Percentiles rank a stretch among this genome's conserved stretches.
Conservation (phyloP, 2,329 filamentous ascomycete species). For the Penicillium sumatraense region DNA sequence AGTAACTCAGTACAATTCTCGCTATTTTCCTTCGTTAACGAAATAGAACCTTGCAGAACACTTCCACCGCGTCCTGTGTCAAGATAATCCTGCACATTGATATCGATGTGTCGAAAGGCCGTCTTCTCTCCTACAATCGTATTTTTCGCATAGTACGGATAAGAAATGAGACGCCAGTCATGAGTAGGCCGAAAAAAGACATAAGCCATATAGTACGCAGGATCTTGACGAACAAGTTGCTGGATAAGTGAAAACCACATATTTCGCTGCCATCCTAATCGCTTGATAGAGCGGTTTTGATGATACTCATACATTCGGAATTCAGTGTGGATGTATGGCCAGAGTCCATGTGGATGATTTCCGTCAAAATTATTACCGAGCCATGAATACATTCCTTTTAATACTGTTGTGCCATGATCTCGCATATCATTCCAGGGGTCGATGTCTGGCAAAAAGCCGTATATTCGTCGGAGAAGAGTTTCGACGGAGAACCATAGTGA, state of each 20-base stretch:
- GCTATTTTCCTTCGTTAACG: neutral
- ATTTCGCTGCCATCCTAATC: neutral
- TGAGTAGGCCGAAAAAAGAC: neutral
- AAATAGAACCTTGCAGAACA: neutral
- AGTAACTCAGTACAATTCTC: neutral
- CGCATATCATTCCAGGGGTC: too few relatives aligned
- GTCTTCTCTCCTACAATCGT: neutral
- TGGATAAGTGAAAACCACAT: neutral
- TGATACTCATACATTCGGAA: too few relatives aligned
- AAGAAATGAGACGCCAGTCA: neutral
- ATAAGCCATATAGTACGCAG: neutral
- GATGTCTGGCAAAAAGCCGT: too few relatives aligned
- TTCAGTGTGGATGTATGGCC: too few relatives aligned
- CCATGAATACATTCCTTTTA: too few relatives aligned
- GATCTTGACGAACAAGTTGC: neutral
- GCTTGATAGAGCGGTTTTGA: too few relatives aligned
- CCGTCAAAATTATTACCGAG: too few relatives aligned
- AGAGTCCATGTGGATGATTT: too few relatives aligned
- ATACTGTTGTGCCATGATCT: too few relatives aligned
- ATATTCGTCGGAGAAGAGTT: too few relatives aligned
- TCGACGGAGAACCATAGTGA: too few relatives aligned
- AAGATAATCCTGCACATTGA: neutral
- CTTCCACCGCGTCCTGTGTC: neutral
- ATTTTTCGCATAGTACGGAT: neutral
- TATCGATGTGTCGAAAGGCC: neutral